phyloP scores from a whole-genome alignment of 169 alveolate species.

The Plasmodium gonderi region DNA sequence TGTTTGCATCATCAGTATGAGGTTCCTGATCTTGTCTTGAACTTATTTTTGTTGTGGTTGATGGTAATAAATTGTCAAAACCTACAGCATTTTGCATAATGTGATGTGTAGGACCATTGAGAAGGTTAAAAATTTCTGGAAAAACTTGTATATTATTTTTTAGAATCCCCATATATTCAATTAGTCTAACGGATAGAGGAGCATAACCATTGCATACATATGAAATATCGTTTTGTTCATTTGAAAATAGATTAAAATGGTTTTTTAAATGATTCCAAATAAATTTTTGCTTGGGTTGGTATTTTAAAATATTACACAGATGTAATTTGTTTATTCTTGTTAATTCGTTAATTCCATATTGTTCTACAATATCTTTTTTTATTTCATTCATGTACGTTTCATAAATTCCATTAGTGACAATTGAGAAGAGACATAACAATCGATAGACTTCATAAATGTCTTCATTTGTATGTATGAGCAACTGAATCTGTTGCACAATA shows the following conservation, averaged over 20 bases:
- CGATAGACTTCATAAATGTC: constrained; percentile 76
- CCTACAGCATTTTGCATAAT: constrained; percentile 64
- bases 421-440: constrained; percentile 75
- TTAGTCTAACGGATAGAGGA: constrained; percentile 79
- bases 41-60: background rate
- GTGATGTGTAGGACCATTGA: constrained; percentile 49
- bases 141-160: constrained; percentile 56
- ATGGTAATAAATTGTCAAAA: constrained; percentile 1
- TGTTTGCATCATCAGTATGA: background rate
- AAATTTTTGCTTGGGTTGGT: constrained; percentile 40
- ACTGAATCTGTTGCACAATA: constrained; percentile 73
- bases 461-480: constrained; percentile 75
- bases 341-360: constrained; percentile 80
- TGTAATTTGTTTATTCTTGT: constrained; percentile 68
- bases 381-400: constrained; percentile 75
- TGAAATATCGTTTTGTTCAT: constrained; percentile 79
- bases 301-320: constrained; percentile 35
- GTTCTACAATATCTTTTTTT: constrained; percentile 80
- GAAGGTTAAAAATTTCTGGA: constrained; percentile 45
- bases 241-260: constrained; percentile 79
- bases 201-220: constrained; percentile 84
- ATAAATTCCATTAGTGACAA: constrained; percentile 77
- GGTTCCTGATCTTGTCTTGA: no score
- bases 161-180: constrained; percentile 71
- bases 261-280: constrained; percentile 78